These are phyloP conservation scores for Artemisia argyi DNA, from an alignment of 129 eudicot genomes.

Conservation along the genomic window DNA sequence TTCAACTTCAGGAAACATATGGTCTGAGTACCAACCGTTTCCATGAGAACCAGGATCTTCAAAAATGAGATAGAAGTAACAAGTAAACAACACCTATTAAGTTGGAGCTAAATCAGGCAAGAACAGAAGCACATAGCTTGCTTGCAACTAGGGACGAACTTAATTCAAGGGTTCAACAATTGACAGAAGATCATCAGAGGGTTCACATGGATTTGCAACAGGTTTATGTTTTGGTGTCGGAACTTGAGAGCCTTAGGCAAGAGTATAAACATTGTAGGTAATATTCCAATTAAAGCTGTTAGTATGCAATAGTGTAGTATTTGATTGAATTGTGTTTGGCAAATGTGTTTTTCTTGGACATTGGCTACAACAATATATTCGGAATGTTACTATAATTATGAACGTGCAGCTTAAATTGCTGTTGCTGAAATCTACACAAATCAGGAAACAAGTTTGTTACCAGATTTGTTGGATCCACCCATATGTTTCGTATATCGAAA, in stretches of 20 bases:
- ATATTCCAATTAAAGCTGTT: conserved; percentile 13
- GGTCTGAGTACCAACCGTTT: conserved; percentile 75
- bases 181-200: conserved; percentile 71
- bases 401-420: conserved; percentile 5
- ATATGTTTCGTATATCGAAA: too few relatives aligned
- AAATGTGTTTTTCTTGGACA: neutral
- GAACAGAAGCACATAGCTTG: conserved; percentile 72
- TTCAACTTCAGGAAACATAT: too few relatives aligned
- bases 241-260: conserved; percentile 75
- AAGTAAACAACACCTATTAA: too few relatives aligned
- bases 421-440: neutral
- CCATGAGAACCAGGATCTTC: too few relatives aligned
- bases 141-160: conserved; percentile 69
- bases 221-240: conserved; percentile 61
- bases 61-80: too few relatives aligned
- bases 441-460: neutral
- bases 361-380: neutral
- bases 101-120: conserved; percentile 64
- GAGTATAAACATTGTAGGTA: conserved; percentile 91
- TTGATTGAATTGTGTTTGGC: neutral
- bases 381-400: neutral
- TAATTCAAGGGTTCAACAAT: conserved; percentile 56
- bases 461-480: neutral
- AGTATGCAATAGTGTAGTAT: neutral
- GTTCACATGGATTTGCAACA: conserved; percentile 71